A percentile compares a stretch with the other conserved stretches of the same genome.
Evolutionary conservation across 1,139 yeast genomes (phyloP).

Genomic region (Blastobotrys petasosporus): DNA sequence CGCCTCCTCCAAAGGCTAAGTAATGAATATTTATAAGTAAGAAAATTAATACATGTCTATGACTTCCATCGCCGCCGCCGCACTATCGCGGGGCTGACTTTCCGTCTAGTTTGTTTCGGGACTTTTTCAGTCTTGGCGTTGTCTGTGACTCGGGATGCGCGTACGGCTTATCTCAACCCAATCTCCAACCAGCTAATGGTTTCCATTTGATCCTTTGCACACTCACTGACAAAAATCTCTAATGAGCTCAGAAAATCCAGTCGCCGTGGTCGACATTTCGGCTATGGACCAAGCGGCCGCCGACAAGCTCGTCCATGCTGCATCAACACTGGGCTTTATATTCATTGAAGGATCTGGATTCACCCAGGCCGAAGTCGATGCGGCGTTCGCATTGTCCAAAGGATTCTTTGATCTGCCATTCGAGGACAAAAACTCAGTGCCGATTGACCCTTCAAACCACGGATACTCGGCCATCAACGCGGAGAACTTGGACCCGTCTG

Average conservation of each 20-base stretch:
- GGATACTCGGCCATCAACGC: slow-evolving; percentile 60
- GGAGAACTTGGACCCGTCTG: slow-evolving; percentile 45
- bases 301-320: slow-evolving; percentile 53
- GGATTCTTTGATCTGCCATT: slow-evolving; percentile 50
- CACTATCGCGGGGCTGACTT: too few relatives aligned
- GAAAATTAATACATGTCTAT: too few relatives aligned
- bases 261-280: slow-evolving; percentile 46
- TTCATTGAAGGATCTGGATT: slow-evolving; percentile 70
- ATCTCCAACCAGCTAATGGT: too few relatives aligned
- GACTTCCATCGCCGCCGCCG: too few relatives aligned
- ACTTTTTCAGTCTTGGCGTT: too few relatives aligned
- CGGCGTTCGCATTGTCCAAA: slow-evolving; percentile 48
- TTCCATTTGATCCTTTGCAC: too few relatives aligned
- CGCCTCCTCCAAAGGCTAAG: slow-evolving; percentile 9
- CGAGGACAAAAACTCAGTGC: slow-evolving; percentile 43
- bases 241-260: slow-evolving; percentile 10
- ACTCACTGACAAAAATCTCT: background rate
- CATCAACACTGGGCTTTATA: slow-evolving; percentile 62
- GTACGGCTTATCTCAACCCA: too few relatives aligned
- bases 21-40: background rate
- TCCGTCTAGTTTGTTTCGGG: too few relatives aligned
- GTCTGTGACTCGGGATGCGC: too few relatives aligned
- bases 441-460: slow-evolving; percentile 48
- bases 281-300: slow-evolving; percentile 42
- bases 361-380: slow-evolving; percentile 50